Percentiles rank a stretch among this genome's conserved stretches.
Conservation (phyloP, 495 filamentous ascomycete genomes). For the Rhizodiscina lignyota region DNA sequence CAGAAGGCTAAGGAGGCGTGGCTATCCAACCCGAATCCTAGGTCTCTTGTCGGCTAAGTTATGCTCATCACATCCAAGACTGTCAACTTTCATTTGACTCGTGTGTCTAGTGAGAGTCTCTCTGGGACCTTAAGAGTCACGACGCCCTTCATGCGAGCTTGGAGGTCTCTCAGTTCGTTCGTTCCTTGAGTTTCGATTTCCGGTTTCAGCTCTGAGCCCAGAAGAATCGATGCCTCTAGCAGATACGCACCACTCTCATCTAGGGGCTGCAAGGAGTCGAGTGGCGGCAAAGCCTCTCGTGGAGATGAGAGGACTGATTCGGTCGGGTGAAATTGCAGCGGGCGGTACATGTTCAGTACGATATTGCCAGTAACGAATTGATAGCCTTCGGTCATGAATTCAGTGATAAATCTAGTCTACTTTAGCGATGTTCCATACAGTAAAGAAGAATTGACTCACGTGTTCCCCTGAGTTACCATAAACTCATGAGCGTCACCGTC, state of each 20-base stretch:
- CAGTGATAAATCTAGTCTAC: constrained; percentile 22
- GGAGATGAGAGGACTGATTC: constrained; percentile 20
- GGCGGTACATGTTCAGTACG: constrained; percentile 23
- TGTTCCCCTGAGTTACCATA: constrained; percentile 25
- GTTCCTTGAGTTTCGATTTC: constrained; percentile 33
- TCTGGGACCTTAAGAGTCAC: constrained; percentile 48
- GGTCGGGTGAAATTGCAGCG: constrained; percentile 13
- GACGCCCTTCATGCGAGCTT: constrained; percentile 43
- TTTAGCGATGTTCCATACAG: constrained; percentile 3
- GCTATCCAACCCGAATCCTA: no score
- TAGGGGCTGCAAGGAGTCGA: constrained; percentile 13
- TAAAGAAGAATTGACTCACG: constrained; percentile 14
- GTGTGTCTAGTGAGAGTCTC: constrained; percentile 47
- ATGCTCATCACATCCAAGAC: no score
- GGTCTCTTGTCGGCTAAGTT: no score
- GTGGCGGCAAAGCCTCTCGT: constrained; percentile 25
- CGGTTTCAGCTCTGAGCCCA: constrained; percentile 22
- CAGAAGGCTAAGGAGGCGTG: no score
- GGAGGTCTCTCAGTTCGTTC: constrained; percentile 41
- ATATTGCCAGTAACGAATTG: constrained; percentile 28
- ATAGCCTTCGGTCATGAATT: constrained; percentile 25
- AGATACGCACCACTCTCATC: constrained; percentile 21
- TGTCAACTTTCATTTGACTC: constrained; percentile 32
- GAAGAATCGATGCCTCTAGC: constrained; percentile 24
- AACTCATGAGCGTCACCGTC: constrained; percentile 25